Percentiles rank a stretch among this genome's conserved stretches.
Evolutionary conservation across 768 basidiomycete genomes (phyloP).

Genomic region (Xerocomus brunneocitrinus): DNA sequence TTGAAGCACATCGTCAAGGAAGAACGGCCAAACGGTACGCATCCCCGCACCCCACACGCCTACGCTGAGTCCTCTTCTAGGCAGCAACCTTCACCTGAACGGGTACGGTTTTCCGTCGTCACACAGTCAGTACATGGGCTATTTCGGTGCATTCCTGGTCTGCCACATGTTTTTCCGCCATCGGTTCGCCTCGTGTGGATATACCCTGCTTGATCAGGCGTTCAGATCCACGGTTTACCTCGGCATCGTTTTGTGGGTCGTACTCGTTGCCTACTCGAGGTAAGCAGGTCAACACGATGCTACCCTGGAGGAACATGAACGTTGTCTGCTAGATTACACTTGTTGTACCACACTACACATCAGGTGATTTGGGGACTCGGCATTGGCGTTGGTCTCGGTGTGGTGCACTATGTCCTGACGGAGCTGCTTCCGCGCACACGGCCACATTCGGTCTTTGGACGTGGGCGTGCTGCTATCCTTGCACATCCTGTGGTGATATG

Average conservation of each 20-base stretch:
- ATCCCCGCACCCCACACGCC: background rate
- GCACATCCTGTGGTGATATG: constrained; percentile 55
- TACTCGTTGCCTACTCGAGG: constrained; percentile 76
- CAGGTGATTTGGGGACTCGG: constrained; percentile 74
- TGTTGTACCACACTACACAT: constrained; percentile 67
- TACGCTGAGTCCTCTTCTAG: constrained; percentile 12
- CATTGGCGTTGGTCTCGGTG: constrained; percentile 57
- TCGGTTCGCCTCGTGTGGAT: constrained; percentile 54
- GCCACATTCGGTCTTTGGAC: constrained; percentile 54
- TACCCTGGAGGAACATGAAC: background rate
- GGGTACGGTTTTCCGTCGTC: constrained; percentile 89
- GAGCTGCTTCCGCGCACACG: constrained; percentile 54
- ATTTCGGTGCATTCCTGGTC: constrained; percentile 71
- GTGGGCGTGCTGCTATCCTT: constrained; percentile 45
- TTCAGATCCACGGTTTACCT: constrained; percentile 46
- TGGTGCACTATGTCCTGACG: constrained; percentile 47
- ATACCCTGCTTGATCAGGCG: constrained; percentile 43
- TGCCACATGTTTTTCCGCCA: constrained; percentile 73
- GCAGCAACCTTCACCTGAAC: constrained; percentile 28
- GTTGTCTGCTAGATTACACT: constrained; percentile 45
- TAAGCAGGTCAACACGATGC: constrained; percentile 25
- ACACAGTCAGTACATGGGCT: constrained; percentile 89
- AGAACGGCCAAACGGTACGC: constrained; percentile 62
- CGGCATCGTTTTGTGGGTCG: constrained; percentile 52
- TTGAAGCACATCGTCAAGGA: constrained; percentile 66